Evolutionary conservation across 2,329 filamentous ascomycete genomes (phyloP), one percentile per base, ranked within the genome.

Genomic region (Alternaria ethzedia): DNA sequence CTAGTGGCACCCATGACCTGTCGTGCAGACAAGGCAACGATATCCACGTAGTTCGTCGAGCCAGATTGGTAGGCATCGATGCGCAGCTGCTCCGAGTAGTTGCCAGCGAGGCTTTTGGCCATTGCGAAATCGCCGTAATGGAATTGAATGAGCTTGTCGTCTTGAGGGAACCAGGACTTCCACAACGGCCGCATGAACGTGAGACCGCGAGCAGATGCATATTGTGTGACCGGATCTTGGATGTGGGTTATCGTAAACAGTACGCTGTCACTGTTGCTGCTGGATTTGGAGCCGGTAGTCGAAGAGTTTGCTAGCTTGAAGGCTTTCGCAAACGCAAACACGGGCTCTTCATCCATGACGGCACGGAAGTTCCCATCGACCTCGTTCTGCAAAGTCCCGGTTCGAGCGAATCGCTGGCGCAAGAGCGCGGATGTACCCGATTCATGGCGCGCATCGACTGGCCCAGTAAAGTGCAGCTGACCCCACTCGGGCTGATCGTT

Each of bases 401-500:
- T 89, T 61, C 85, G 84, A 1, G 92, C 88, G 78, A 96, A 97
- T 2, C 85, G 83, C 66, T 88, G 87, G 56, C 92, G 87, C 21
- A 96, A 82, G 9, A 84, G 65, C 3, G 83, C 85, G 7, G 92
- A 91, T 20, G 88, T 89, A 28, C 92, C 93, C 66, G 87, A 88
- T 79, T 95, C 89, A 75, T 94, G 90, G 25, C 86, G 83, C 17
- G 87, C 88, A 74, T 90, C 86, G 46, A 84, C 82, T 21, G 93
- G 91, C 2, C 85, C 92, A 21, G 90, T 90, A 75, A 96, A 93
- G 78, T 92, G 87, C 61, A 96, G 79, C 26, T 89, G 90, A 5
- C 93, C 93, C 93, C 93, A 96, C 86, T 96, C 93, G 1, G 91
- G 87, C 46, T 90, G 90, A 72, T 96, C 93, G 46, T 81, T 81